Conservation (phyloP, 148 eudicot species). For the Camellia sinensis region DNA sequence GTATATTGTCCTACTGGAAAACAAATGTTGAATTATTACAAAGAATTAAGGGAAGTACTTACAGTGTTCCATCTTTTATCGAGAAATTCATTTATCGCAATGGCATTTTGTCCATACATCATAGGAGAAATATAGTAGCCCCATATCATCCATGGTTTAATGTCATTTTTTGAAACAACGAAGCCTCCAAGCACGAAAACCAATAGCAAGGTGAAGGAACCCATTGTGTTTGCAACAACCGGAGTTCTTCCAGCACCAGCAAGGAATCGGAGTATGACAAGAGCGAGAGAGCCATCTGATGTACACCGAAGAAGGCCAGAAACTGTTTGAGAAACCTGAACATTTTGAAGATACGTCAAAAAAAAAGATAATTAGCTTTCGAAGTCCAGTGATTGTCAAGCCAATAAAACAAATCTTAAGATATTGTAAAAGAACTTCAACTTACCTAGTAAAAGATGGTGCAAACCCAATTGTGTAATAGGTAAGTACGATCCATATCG, state of each 20-base stretch:
- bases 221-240: conserved; percentile 4
- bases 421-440: conserved; percentile 7
- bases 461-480: conserved; percentile 45
- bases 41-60: conserved; percentile 6
- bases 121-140: conserved; percentile 40
- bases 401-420: neutral
- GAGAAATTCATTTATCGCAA: conserved; percentile 39
- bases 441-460: conserved; percentile 29
- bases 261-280: conserved; percentile 5
- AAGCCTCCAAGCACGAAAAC: conserved; percentile 18
- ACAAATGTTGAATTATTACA: neutral
- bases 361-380: neutral
- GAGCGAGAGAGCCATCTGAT: conserved; percentile 6
- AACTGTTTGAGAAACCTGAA: conserved; percentile 5
- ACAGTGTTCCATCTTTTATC: conserved; percentile 35
- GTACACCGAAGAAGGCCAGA: conserved; percentile 10
- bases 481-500: conserved; percentile 35
- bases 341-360: neutral
- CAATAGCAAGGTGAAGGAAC: neutral
- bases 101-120: conserved; percentile 45
- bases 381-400: neutral
- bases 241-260: conserved; percentile 2
- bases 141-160: conserved; percentile 37
- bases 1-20: neutral
- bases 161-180: conserved; percentile 28